These are phyloP conservation scores for Neofusicoccum cordaticola DNA, from an alignment of 2,329 filamentous ascomycete genomes.

Conservation along the genomic window DNA sequence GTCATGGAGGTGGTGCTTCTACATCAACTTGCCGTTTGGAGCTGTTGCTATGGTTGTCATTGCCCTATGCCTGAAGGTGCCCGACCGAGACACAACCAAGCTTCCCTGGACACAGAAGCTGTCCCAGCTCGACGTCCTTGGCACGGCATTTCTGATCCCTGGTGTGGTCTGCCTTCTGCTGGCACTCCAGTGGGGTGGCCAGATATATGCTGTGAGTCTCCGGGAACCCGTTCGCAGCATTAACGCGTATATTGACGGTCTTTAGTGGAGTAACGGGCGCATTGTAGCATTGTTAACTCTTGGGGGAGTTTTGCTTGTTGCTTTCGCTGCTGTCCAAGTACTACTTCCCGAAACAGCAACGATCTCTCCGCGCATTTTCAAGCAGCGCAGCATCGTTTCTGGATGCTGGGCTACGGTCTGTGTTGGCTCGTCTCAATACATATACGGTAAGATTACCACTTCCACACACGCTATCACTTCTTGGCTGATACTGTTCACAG, in stretches of 20 bases:
- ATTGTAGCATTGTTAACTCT: not conserved
- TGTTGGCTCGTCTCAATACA: no score
- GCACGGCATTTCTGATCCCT: slow-evolving; percentile 43
- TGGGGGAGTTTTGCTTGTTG: not conserved
- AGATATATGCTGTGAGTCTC: slow-evolving; percentile 19
- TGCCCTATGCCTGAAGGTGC: no score
- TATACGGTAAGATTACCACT: no score
- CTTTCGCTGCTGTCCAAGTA: slow-evolving; percentile 24
- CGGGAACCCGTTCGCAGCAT: no score
- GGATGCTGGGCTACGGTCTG: not conserved
- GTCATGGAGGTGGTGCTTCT: no score
- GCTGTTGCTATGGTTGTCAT: no score
- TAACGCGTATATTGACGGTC: not conserved
- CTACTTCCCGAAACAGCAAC: slow-evolving; percentile 24
- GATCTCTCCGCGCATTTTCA: slow-evolving; percentile 35
- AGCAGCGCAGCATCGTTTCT: slow-evolving; percentile 31
- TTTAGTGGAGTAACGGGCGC: not conserved
- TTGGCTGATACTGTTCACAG: no score
- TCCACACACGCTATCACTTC: no score
- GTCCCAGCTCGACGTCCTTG: slow-evolving; percentile 47
- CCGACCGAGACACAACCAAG: no score
- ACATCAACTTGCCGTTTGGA: no score
- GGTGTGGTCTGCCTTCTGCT: slow-evolving; percentile 49
- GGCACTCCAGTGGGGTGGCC: slow-evolving; percentile 49
- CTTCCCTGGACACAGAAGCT: slow-evolving; percentile 25